Conservation (phyloP, 106 monocot species). For the Dendrobium huoshanense region DNA sequence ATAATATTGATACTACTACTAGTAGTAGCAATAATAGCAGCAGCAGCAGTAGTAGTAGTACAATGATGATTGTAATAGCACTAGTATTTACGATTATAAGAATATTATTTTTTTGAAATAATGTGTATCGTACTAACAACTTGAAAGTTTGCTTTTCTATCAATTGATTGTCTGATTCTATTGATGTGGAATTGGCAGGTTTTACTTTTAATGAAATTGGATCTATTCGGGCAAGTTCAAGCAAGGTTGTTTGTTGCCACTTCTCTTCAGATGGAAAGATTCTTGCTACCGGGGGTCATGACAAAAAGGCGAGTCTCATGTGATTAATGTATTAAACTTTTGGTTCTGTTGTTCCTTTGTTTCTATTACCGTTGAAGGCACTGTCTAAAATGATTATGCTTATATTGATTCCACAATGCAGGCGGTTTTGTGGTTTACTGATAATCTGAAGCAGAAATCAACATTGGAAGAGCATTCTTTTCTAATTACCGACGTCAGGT, state of each 20-base stretch:
- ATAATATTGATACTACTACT: background rate
- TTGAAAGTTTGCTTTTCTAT: background rate
- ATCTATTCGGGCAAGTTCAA: constrained; percentile 63
- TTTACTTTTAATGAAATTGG: constrained; percentile 63
- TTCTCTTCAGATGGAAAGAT: constrained; percentile 99
- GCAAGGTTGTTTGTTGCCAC: constrained; percentile 88
- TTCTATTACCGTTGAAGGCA: background rate
- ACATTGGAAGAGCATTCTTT: constrained; percentile 67
- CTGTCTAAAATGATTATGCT: background rate
- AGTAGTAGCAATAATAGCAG: background rate
- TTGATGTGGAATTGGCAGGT: constrained; percentile 20
- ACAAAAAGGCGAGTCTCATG: constrained; percentile 58
- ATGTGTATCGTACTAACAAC: background rate
- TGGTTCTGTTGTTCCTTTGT: background rate
- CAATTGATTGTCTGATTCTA: background rate
- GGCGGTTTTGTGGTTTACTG: constrained; percentile 77
- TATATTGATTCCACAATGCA: constrained; percentile 22
- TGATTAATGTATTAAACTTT: constrained; percentile 1
- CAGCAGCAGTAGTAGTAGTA: background rate
- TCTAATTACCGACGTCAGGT: constrained; percentile 72
- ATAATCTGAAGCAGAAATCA: constrained; percentile 59
- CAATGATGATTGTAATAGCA: background rate
- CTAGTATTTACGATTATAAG: background rate
- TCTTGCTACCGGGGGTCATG: constrained; percentile 94
- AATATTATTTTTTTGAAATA: background rate